Evolutionary conservation across 2,329 filamentous ascomycete genomes (phyloP).

Genomic region (Exophiala bonariae): DNA sequence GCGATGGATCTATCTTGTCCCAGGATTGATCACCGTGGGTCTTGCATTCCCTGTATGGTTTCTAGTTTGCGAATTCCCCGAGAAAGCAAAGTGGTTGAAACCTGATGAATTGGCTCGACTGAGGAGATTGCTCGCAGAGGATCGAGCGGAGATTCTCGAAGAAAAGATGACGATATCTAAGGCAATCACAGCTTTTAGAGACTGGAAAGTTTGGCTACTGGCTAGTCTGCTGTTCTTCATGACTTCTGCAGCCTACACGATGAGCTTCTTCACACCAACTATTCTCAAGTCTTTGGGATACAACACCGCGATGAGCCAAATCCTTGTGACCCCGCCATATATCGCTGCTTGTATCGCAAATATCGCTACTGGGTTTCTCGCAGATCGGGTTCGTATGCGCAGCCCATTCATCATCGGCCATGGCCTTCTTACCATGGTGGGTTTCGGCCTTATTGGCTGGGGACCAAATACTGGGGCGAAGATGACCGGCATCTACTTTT

Average conservation of each 20-base stretch:
- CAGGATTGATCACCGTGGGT: conserved; percentile 39
- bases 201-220: conserved; percentile 51
- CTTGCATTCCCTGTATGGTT: conserved; percentile 28
- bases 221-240: conserved; percentile 45
- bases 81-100: conserved; percentile 59
- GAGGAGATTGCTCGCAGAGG: conserved; percentile 48
- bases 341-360: conserved; percentile 25
- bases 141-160: conserved; percentile 53
- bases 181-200: conserved; percentile 52
- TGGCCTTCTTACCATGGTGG: conserved; percentile 23
- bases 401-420: conserved; percentile 31
- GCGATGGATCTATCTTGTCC: conserved; percentile 52
- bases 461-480: conserved; percentile 1
- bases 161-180: conserved; percentile 47
- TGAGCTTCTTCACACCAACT: conserved; percentile 18
- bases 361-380: conserved; percentile 26
- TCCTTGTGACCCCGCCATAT: conserved; percentile 30
- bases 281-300: conserved; percentile 26
- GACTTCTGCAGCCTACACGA: conserved; percentile 36
- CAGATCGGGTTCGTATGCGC: conserved; percentile 31
- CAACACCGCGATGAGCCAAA: conserved; percentile 29
- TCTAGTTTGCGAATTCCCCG: conserved; percentile 10
- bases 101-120: conserved; percentile 54
- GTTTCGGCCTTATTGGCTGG: conserved; percentile 18
- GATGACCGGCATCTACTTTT: conserved; percentile 21